These are phyloP conservation scores for Hymenoscyphus repandus DNA, from an alignment of 2,329 filamentous ascomycete species.

Conservation along the genomic window DNA sequence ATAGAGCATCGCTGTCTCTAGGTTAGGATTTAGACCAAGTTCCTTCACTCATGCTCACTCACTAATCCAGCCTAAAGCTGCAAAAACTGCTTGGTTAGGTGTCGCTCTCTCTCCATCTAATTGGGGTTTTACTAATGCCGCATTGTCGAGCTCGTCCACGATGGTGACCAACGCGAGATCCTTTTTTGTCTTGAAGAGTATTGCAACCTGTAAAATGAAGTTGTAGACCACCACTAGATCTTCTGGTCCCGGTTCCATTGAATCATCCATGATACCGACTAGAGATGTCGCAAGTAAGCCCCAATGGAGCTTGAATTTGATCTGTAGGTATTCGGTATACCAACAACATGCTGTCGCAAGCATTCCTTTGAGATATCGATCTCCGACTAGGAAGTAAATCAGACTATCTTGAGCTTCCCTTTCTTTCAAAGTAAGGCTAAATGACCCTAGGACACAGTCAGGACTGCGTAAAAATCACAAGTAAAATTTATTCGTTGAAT, in stretches of 20 bases:
- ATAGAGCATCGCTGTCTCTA: conserved; percentile 5
- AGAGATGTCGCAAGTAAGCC: background rate
- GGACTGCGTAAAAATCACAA: no score
- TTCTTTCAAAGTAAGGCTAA: no score
- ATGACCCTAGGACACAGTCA: no score
- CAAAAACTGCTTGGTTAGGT: conserved; percentile 11
- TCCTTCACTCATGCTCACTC: background rate
- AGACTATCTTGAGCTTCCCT: background rate
- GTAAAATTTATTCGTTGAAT: no score
- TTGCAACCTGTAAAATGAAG: background rate
- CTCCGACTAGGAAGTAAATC: background rate
- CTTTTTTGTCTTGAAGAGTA: background rate
- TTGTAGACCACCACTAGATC: background rate
- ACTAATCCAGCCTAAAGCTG: conserved; percentile 10
- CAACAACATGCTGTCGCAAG: background rate
- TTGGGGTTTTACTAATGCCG: background rate
- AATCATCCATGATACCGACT: background rate
- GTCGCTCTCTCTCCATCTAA: conserved; percentile 8
- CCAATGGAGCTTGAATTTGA: background rate
- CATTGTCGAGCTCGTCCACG: background rate
- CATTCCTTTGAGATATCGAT: background rate
- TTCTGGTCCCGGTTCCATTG: background rate
- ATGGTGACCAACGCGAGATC: background rate
- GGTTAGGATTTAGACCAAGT: background rate
- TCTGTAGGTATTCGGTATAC: background rate